Percentiles rank a stretch among this genome's conserved stretches.
phyloP scores from a whole-genome alignment of 2,329 filamentous ascomycete genomes.

The Chaetomium sp. region DNA sequence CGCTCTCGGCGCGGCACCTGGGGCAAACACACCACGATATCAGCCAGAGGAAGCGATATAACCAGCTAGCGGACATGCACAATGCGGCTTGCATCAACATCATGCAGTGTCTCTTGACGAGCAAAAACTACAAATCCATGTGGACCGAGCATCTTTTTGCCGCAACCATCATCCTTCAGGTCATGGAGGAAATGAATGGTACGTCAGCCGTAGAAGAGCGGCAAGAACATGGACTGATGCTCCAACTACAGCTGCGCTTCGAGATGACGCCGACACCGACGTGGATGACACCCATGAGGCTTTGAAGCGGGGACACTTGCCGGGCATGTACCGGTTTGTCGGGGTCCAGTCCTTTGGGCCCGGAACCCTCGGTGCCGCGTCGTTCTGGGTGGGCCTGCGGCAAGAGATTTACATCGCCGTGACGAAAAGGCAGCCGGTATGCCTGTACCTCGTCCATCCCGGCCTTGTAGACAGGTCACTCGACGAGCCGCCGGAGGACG shows the following conservation, averaged over 20 bases:
- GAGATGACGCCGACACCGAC: neutral
- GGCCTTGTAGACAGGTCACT: conserved; percentile 54
- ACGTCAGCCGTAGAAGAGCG: neutral
- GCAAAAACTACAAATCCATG: conserved; percentile 46
- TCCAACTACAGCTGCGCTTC: conserved; percentile 7
- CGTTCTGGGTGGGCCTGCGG: conserved; percentile 60
- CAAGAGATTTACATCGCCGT: conserved; percentile 63
- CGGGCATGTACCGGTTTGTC: conserved; percentile 51
- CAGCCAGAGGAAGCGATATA: conserved; percentile 42
- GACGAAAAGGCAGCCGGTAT: conserved; percentile 49
- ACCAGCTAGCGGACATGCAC: conserved; percentile 54
- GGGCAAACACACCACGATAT: conserved; percentile 43
- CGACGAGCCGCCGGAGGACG: conserved; percentile 44
- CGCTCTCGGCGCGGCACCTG: conserved; percentile 57
- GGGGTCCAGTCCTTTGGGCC: conserved; percentile 45
- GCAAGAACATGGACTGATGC: neutral
- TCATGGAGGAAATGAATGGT: conserved; percentile 57
- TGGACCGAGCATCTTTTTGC: conserved; percentile 56
- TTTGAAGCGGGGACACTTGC: conserved; percentile 51
- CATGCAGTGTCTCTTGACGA: conserved; percentile 47
- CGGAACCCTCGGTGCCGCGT: conserved; percentile 51
- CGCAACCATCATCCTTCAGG: conserved; percentile 58
- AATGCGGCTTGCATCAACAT: conserved; percentile 54
- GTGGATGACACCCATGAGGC: neutral
- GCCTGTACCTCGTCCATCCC: conserved; percentile 53